These are phyloP conservation scores for Prinsepia uniflora DNA, from an alignment of 306 rosid species.

Conservation along the genomic window DNA sequence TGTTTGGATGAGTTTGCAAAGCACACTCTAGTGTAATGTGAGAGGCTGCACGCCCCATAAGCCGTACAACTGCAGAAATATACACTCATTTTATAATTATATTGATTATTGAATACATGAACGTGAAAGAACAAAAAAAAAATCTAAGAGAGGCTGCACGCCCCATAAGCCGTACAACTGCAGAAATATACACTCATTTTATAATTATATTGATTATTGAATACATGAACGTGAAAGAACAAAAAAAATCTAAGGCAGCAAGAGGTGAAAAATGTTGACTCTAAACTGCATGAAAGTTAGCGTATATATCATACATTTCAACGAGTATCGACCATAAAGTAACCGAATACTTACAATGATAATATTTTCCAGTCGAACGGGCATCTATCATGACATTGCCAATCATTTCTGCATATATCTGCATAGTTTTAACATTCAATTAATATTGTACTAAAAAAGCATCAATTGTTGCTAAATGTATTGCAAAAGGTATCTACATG, in stretches of 20 bases:
- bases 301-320: no score
- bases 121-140: neutral
- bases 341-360: slow-evolving; percentile 65
- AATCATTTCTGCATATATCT: slow-evolving; percentile 99
- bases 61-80: slow-evolving; percentile 83
- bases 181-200: slow-evolving; percentile 23
- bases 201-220: neutral
- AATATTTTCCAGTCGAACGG: slow-evolving; percentile 95
- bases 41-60: slow-evolving; percentile 99
- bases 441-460: neutral
- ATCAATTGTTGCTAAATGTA: neutral
- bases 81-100: neutral
- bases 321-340: neutral
- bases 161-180: slow-evolving; percentile 99
- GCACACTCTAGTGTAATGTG: slow-evolving; percentile 98
- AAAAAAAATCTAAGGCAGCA: neutral
- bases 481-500: neutral
- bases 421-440: slow-evolving; percentile 26
- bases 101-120: neutral
- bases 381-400: slow-evolving; percentile 99
- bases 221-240: neutral
- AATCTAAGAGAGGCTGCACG: slow-evolving; percentile 85
- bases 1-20: slow-evolving; percentile 94
- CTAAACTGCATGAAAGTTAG: neutral
- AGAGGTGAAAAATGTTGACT: neutral